Evolutionary conservation across 306 rosid species (phyloP).

Genomic region (Quillaja saponaria): DNA sequence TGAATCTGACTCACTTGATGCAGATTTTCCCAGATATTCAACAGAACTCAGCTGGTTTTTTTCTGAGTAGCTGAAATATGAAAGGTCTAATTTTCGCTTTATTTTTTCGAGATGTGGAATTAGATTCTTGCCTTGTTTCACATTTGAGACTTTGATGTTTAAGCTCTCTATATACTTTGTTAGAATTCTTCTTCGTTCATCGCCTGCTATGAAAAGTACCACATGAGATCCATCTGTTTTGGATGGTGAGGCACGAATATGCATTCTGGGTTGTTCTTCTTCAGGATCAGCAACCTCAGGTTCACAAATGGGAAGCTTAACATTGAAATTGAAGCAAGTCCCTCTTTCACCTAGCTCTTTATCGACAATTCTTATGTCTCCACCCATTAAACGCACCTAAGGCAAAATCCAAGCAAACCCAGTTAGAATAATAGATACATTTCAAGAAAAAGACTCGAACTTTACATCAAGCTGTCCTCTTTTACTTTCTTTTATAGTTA

Average conservation of each 20-base stretch:
- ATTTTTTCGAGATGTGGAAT: neutral
- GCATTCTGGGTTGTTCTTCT: neutral
- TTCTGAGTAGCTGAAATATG: conserved; percentile 2
- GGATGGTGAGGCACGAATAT: neutral
- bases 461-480: too few species aligned
- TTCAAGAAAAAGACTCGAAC: too few species aligned
- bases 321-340: conserved; percentile 16
- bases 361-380: conserved; percentile 22
- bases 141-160: conserved; percentile 9
- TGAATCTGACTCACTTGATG: neutral
- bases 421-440: neutral
- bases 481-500: neutral
- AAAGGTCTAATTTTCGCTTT: neutral
- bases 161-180: conserved; percentile 13
- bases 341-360: conserved; percentile 12
- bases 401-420: neutral
- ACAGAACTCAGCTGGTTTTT: neutral
- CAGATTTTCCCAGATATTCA: neutral
- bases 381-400: conserved; percentile 20
- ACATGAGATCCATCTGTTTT: neutral
- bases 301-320: neutral
- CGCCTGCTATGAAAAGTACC: conserved; percentile 2
- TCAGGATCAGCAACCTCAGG: neutral
- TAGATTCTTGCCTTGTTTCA: neutral
- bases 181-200: conserved; percentile 3